Conservation (phyloP, 2,329 filamentous ascomycete genomes). For the Cordyceps fumosorosea region DNA sequence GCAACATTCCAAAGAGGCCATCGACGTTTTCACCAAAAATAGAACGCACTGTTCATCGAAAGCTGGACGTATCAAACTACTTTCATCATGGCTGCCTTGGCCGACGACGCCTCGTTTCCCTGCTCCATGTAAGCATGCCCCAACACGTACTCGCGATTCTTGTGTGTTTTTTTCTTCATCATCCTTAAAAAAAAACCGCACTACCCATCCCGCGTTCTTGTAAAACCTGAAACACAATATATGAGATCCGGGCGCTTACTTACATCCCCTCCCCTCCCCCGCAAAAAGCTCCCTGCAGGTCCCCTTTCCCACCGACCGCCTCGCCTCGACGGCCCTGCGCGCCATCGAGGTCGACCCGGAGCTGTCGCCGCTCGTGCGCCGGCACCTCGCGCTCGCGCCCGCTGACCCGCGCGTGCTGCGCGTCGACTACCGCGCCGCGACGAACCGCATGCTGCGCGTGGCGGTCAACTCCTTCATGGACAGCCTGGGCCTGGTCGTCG, state of each 20-base stretch:
- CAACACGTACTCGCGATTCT: neutral
- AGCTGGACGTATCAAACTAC: too few species aligned
- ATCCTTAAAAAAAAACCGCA: neutral
- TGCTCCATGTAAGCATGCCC: constrained; percentile 51
- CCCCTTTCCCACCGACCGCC: constrained; percentile 73
- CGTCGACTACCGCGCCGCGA: constrained; percentile 78
- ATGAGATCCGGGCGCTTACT: neutral
- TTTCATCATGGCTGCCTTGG: constrained; percentile 31
- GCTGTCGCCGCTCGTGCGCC: constrained; percentile 74
- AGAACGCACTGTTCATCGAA: neutral
- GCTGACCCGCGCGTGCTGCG: constrained; percentile 45
- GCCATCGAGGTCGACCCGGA: constrained; percentile 82
- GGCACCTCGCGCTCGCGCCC: constrained; percentile 56
- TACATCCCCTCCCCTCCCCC: constrained; percentile 40
- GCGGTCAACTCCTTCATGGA: constrained; percentile 97
- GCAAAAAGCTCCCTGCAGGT: constrained; percentile 47
- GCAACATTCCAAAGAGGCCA: neutral
- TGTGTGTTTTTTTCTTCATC: too few species aligned
- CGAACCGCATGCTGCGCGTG: constrained; percentile 93
- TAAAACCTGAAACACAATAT: neutral
- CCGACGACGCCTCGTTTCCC: constrained; percentile 46
- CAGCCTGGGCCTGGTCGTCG: constrained; percentile 73
- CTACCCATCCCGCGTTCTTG: neutral
- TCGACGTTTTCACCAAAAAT: constrained; percentile 5
- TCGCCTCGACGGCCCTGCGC: constrained; percentile 68